Base-by-base conservation (phyloP, 2,329 filamentous ascomycete genomes). In the Sclerotinia spermophila region DNA sequence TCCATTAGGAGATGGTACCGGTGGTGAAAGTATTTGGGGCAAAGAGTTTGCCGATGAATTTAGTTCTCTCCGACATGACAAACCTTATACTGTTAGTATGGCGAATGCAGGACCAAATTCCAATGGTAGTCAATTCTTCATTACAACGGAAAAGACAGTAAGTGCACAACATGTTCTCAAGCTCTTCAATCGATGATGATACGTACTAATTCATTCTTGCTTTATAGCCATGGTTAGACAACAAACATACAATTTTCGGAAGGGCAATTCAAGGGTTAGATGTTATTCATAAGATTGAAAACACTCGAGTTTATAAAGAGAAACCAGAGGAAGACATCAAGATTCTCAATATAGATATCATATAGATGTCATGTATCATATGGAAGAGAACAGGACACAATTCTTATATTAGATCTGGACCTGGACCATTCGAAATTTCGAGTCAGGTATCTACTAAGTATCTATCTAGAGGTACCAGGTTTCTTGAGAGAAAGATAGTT, bases 311-410 rank as follows among this genome's bases (percentile, higher is more conserved):
- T 5, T 90, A 92, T 81, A 90, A 90, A 66, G 96, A 99, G 83
- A 97, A 95, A 83, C 96, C 96, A 0, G 92, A 97, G 80, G 94
- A 97, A 78, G 96, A 99, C 80, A 94, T 99, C 78, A 98, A 97
- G 82, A 97, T 99, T 75, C 88, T 99, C 71, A 97, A 92, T 79
- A 97, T 99, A 68, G 78, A 79, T 66, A 77, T 80, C 66, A 75
- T 79, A 74, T 80, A 79, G 66, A 8, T 27, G 5, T 51, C 5
- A 17, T 3, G 5, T 27, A 3, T 51, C 5, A 17, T 3, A 2
- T 51, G 13, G 1, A 15, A 27, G 24, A 19, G 35, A 13, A 44
- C 17, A 51, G 33, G 33, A 51, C 13, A 15, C 11, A 24, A 19
- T 24, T 11, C 4, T 17, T 51, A 11, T 19, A 38, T 48, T 17